A percentile compares a stretch with the other conserved stretches of the same genome.
Conservation (phyloP, 2,329 filamentous ascomycete genomes). For the Thelonectria blattea region DNA sequence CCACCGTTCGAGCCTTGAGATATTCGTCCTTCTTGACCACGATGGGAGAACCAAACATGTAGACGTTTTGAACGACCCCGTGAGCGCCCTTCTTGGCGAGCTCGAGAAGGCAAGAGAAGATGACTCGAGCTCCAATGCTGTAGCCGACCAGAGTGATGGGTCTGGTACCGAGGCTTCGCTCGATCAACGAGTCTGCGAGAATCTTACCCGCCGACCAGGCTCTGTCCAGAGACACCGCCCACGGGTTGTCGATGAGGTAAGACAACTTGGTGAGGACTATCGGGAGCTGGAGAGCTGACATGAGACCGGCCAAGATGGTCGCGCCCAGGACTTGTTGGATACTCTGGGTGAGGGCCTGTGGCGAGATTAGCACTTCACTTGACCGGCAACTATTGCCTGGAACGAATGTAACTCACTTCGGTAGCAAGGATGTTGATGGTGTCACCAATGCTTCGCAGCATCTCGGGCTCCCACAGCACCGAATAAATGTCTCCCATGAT, state of each 20-base stretch:
- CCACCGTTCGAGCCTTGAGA: conserved; percentile 77
- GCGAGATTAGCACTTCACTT: not conserved
- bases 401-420: conserved; percentile 68
- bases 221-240: conserved; percentile 93
- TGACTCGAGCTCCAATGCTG: conserved; percentile 88
- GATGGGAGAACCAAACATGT: conserved; percentile 89
- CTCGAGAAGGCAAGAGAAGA: conserved; percentile 89
- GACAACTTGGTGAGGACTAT: conserved; percentile 91
- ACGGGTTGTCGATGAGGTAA: conserved; percentile 97
- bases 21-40: conserved; percentile 94
- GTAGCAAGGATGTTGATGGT: conserved; percentile 98
- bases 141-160: conserved; percentile 95
- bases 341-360: conserved; percentile 88
- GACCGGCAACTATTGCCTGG: not conserved
- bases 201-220: conserved; percentile 90
- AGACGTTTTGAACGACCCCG: conserved; percentile 92
- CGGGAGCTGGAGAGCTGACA: conserved; percentile 92
- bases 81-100: conserved; percentile 82
- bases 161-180: conserved; percentile 87
- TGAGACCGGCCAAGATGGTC: conserved; percentile 85
- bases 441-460: conserved; percentile 96
- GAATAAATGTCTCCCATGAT: conserved; percentile 99
- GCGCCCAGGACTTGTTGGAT: conserved; percentile 93
- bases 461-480: conserved; percentile 96
- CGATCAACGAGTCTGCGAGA: conserved; percentile 90